Base-by-base conservation (phyloP, 2,329 filamentous ascomycete species). In the Phyllosticta citriasiana region DNA sequence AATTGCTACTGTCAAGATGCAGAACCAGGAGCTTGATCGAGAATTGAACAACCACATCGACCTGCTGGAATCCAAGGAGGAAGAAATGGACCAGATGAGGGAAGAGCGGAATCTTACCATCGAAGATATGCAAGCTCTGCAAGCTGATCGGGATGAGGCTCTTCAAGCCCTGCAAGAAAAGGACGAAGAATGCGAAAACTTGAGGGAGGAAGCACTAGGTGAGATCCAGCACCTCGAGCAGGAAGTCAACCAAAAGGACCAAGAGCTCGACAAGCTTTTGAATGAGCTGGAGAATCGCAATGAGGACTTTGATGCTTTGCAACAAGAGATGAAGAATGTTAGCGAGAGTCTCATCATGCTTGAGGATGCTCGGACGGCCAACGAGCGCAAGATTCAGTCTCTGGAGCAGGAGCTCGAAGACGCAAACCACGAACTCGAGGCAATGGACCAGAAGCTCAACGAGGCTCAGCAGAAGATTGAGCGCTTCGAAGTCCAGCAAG, bases 271-370 rank as follows among this genome's bases (percentile, higher is more conserved):
- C 65, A 83, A 84, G 14, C 76, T 94, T 26, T 83, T 88, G 62
- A 80, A 83, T 14, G 89, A 94, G 51, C 77, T 96, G 14, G 83
- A 84, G 64, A 88, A 89, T 65, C 84, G 88, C 58, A 86, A 86
- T 12, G 92, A 97, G 69, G 95, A 94, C 71, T 93, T 97, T 73
- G 86, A 88, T 65, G 89, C 90, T n/a, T 77, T 99, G 59, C 93
- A 97, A 70, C 86, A 88, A 63, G 94, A 97, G 78, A 94, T 99
- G 87, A 88, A 92, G 65, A 88, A 87, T 67, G 88, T 97, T 74
- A 95, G 89, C 68, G 91, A 96, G 67, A 88, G 88, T 24, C 82
- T 97, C 5, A 82, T 97, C 33, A 82, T 89, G 53, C 81, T 99
- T 0, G 94, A 97, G 72, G 92, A 97, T 71, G 91, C 96, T 67